A percentile compares a stretch with the other conserved stretches of the same genome.
phyloP scores from a whole-genome alignment of 192 early-diverging fungal species.

The Fimicolochytrium jonesii region DNA sequence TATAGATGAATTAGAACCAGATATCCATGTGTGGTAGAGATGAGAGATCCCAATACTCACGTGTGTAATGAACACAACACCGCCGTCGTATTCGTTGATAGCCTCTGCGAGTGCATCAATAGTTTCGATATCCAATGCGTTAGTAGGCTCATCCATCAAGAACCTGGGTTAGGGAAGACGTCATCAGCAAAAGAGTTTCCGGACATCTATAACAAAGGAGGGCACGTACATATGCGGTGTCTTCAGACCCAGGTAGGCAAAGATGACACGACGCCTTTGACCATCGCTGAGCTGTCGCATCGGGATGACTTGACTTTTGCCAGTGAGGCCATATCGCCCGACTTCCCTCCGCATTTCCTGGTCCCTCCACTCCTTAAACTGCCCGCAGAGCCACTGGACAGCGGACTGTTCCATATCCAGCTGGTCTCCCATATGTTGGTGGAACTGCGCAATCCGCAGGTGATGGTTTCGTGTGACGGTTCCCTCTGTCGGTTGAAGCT shows the following conservation, averaged over 20 bases:
- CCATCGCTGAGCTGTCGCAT: slow-evolving; percentile 42
- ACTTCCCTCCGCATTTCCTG: slow-evolving; percentile 65
- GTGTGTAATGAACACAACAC: slow-evolving; percentile 70
- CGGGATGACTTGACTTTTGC: slow-evolving; percentile 45
- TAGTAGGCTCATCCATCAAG: slow-evolving; percentile 84
- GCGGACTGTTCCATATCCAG: slow-evolving; percentile 63
- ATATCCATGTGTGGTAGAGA: neutral
- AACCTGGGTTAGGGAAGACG: too few species aligned
- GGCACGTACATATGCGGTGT: slow-evolving; percentile 74
- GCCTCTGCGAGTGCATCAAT: slow-evolving; percentile 58
- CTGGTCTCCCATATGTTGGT: slow-evolving; percentile 75
- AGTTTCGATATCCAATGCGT: slow-evolving; percentile 65
- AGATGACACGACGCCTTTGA: slow-evolving; percentile 51
- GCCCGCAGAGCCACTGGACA: slow-evolving; percentile 65
- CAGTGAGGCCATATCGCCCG: slow-evolving; percentile 55
- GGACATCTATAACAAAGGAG: slow-evolving; percentile 62
- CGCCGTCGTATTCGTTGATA: slow-evolving; percentile 65
- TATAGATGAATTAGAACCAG: neutral
- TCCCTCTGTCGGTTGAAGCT: slow-evolving; percentile 59
- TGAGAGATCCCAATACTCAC: slow-evolving; percentile 1
- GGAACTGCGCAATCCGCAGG: slow-evolving; percentile 69
- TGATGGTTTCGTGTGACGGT: slow-evolving; percentile 65
- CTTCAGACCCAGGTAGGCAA: slow-evolving; percentile 65
- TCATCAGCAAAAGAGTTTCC: slow-evolving; percentile 75
- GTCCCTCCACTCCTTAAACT: slow-evolving; percentile 66